phyloP scores from a whole-genome alignment of 768 basidiomycete species.

The Boletellus emodensis region DNA sequence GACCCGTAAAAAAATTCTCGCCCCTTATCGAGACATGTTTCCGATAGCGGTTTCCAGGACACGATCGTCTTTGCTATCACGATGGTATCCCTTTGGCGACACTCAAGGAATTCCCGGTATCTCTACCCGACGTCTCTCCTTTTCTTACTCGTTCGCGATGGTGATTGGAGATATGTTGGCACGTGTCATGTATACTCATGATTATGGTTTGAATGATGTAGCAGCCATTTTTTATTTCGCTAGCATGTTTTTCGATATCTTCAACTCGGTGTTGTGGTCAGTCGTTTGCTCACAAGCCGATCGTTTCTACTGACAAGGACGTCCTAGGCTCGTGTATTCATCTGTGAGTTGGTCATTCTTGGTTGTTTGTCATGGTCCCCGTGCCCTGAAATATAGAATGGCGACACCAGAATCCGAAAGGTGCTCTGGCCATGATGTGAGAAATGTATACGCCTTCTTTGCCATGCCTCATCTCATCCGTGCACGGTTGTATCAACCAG shows the following conservation, averaged over 20 bases:
- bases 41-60: constrained; percentile 7
- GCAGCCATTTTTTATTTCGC: constrained; percentile 3
- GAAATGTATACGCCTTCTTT: not conserved
- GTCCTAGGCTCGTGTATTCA: not conserved
- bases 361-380: no score
- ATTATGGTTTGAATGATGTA: not conserved
- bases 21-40: not conserved
- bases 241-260: not conserved
- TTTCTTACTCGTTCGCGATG: constrained; percentile 8
- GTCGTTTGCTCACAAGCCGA: not conserved
- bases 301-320: not conserved
- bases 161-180: not conserved
- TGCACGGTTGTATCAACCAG: not conserved
- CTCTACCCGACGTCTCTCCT: constrained; percentile 9
- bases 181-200: not conserved
- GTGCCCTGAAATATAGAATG: not conserved
- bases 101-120: not conserved
- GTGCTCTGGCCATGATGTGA: not conserved
- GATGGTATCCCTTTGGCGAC: constrained; percentile 2
- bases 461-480: not conserved
- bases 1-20: no score
- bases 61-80: not conserved
- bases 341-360: not conserved
- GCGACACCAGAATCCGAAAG: not conserved
- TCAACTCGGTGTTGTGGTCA: constrained; percentile 1